Evolutionary conservation across 331 rosid genomes (phyloP).

Genomic region (Quercus lobata): DNA sequence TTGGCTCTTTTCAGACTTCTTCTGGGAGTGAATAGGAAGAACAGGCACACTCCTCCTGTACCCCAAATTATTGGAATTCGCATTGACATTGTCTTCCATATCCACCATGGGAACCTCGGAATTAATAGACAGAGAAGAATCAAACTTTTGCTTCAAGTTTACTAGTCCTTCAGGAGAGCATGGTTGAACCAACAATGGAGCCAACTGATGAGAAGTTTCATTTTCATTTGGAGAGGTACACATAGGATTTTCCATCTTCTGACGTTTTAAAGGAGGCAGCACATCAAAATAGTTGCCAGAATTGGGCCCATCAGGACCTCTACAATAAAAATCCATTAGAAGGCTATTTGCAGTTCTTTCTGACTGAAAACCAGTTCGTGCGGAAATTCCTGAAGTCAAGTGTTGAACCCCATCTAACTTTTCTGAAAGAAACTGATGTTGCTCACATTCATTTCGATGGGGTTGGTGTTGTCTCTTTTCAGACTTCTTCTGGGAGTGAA

Average conservation of each 20-base stretch:
- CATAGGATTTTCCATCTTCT: slow-evolving; percentile 20
- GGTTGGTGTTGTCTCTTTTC: background rate
- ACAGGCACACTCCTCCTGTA: background rate
- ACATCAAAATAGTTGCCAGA: slow-evolving; percentile 14
- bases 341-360: background rate
- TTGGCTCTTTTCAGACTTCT: background rate
- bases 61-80: background rate
- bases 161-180: slow-evolving; percentile 8
- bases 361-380: background rate
- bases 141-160: slow-evolving; percentile 18
- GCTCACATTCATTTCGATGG: background rate
- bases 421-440: background rate
- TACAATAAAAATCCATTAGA: background rate
- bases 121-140: background rate
- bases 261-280: slow-evolving; percentile 21
- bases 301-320: background rate
- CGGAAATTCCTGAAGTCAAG: background rate
- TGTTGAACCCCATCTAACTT: background rate
- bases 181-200: slow-evolving; percentile 2
- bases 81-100: slow-evolving; percentile 7
- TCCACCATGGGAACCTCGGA: background rate
- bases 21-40: background rate
- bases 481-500: background rate
- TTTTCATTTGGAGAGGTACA: background rate
- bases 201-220: background rate